These are phyloP conservation scores for Pseudocercospora crystallina DNA, from an alignment of 2,329 filamentous ascomycete species.

Conservation along the genomic window DNA sequence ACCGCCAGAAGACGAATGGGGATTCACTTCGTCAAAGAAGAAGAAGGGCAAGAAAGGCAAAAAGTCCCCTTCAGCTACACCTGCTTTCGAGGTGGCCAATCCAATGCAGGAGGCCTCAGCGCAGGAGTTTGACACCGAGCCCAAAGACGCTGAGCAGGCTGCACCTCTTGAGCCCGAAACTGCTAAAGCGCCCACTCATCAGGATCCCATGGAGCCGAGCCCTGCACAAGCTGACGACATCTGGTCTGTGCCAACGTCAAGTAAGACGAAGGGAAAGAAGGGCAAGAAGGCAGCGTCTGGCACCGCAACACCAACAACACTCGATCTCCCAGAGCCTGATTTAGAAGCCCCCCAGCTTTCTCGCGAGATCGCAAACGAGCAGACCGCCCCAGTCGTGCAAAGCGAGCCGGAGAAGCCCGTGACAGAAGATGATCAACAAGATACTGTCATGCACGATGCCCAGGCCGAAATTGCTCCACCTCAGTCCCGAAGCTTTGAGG, in stretches of 20 bases:
- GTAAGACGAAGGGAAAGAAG: conserved; percentile 29
- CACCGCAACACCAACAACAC: background rate
- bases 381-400: background rate
- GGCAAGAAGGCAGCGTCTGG: conserved; percentile 16
- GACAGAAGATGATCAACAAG: background rate
- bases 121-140: background rate
- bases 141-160: background rate
- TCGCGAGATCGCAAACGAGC: background rate
- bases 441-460: background rate
- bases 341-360: background rate
- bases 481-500: too few relatives aligned
- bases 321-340: conserved; percentile 23
- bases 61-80: background rate
- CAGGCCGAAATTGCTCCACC: too few relatives aligned
- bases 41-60: conserved; percentile 29
- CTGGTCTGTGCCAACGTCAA: background rate
- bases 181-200: background rate
- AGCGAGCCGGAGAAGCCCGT: background rate
- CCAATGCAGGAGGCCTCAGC: too few relatives aligned
- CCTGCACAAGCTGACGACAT: conserved; percentile 7
- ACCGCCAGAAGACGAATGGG: background rate
- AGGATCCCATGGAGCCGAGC: background rate
- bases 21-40: conserved; percentile 10
- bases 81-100: too few relatives aligned
- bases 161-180: background rate